These are phyloP conservation scores for Telopea speciosissima DNA, from an alignment of 177 flowering plant species.

Conservation along the genomic window DNA sequence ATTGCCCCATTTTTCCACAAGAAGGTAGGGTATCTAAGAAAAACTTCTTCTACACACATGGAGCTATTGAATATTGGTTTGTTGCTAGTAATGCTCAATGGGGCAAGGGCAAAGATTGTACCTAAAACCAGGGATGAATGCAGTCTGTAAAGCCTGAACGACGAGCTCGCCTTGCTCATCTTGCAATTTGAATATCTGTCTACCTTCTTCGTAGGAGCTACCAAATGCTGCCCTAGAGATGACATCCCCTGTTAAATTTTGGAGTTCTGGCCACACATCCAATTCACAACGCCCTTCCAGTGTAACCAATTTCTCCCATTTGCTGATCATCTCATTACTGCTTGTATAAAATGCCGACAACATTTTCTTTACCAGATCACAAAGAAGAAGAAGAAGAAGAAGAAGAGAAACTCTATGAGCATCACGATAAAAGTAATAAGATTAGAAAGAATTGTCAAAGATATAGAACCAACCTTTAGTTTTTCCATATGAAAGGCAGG, in stretches of 20 bases:
- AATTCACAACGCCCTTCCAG: conserved; percentile 7
- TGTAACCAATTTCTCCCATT: background rate
- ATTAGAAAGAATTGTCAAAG: too few relatives aligned
- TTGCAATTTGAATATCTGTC: background rate
- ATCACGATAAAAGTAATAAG: too few relatives aligned
- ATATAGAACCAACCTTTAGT: too few relatives aligned
- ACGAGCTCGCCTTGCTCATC: conserved; percentile 11
- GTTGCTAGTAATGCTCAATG: background rate
- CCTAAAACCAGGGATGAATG: conserved; percentile 16
- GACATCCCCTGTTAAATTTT: too few relatives aligned
- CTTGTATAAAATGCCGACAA: conserved; percentile 8
- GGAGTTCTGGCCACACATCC: too few relatives aligned
- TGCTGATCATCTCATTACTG: conserved; percentile 4
- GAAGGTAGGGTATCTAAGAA: too few relatives aligned
- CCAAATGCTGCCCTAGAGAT: too few relatives aligned
- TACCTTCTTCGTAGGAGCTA: too few relatives aligned
- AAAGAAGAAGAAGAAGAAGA: background rate
- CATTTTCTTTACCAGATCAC: conserved; percentile 10
- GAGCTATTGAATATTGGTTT: background rate
- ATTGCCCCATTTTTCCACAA: too few relatives aligned
- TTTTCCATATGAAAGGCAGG: too few relatives aligned
- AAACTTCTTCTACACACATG: background rate
- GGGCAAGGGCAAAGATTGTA: background rate
- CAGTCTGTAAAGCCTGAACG: background rate
- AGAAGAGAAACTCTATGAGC: too few relatives aligned